Conservation (phyloP, 202 grass and related monocot species). For the Carex arenaria region DNA sequence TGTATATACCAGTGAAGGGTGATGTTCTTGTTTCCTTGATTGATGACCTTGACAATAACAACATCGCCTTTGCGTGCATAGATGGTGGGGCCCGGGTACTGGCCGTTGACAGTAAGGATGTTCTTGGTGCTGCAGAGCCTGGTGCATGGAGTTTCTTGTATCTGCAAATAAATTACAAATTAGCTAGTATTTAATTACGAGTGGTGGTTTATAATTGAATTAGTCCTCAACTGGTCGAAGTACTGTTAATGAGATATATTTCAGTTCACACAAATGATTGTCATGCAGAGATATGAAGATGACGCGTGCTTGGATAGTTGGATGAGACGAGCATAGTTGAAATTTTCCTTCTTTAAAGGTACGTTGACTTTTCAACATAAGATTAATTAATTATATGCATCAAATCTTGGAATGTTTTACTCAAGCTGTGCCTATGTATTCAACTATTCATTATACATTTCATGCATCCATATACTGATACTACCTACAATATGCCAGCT, state of each 20-base stretch:
- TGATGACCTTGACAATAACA: conserved; percentile 46
- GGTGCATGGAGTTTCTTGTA: no score
- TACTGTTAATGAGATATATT: no score
- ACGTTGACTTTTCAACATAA: no score
- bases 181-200: not conserved
- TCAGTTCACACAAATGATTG: not conserved
- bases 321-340: not conserved
- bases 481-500: not conserved
- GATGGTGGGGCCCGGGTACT: conserved; percentile 62
- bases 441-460: no score
- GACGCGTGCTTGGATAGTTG: not conserved
- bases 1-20: conserved; percentile 47
- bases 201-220: not conserved
- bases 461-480: no score
- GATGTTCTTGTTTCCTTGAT: conserved; percentile 53
- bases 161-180: conserved; percentile 25
- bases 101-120: conserved; percentile 36
- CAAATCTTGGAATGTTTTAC: no score
- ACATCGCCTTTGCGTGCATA: conserved; percentile 37
- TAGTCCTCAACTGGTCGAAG: no score
- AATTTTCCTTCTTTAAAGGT: not conserved
- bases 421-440: not conserved
- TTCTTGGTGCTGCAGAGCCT: no score
- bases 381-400: no score
- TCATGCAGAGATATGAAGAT: not conserved